These are phyloP conservation scores for Candida dendrica DNA, from an alignment of 805 yeast species.

Conservation along the genomic window DNA sequence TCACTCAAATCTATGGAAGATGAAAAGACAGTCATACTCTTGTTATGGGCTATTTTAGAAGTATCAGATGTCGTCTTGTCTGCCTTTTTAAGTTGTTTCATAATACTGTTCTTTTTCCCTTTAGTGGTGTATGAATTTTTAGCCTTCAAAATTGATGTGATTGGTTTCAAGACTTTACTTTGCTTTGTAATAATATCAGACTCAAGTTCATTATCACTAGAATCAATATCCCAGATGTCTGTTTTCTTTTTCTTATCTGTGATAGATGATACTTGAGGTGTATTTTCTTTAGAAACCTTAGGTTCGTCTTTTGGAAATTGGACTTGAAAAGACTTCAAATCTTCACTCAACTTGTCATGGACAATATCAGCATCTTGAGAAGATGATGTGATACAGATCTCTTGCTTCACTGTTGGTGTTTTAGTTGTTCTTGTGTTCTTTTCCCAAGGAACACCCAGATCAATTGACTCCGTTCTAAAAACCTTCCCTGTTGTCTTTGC, in stretches of 20 bases:
- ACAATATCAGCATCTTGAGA: neutral
- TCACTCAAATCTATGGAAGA: neutral
- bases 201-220: constrained; percentile 4
- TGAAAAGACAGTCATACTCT: neutral
- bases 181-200: neutral
- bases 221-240: constrained; percentile 20
- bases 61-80: neutral
- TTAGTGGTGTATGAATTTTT: neutral
- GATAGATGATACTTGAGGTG: neutral
- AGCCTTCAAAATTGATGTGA: neutral
- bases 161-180: constrained; percentile 5
- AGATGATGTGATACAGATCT: neutral
- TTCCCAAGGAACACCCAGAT: neutral
- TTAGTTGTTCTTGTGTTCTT: neutral
- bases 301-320: neutral
- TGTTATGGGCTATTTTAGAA: neutral
- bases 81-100: neutral
- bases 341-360: neutral
- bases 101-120: neutral
- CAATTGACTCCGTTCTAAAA: neutral
- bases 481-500: constrained; percentile 8
- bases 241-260: neutral
- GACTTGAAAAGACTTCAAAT: neutral
- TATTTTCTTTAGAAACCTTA: neutral
- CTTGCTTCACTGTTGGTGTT: neutral